Percentiles rank a stretch among this genome's conserved stretches.
phyloP scores from a whole-genome alignment of 768 basidiomycete genomes.

The Tulasnella sp. region DNA sequence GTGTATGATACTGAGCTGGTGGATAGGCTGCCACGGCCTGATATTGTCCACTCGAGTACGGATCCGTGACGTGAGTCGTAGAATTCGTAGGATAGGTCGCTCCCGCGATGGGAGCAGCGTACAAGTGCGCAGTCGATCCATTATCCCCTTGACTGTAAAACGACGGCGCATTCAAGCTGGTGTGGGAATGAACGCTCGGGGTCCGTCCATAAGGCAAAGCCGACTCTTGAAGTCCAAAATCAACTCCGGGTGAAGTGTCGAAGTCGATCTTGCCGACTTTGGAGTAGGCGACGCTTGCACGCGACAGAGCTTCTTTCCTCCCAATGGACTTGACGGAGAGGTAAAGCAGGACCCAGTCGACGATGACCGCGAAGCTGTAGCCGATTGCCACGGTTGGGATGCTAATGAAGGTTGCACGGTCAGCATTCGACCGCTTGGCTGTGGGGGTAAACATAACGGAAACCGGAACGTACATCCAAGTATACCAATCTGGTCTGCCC shows the following conservation, averaged over 20 bases:
- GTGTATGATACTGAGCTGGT: not conserved
- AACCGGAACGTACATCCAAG: not conserved
- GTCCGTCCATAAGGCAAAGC: not conserved
- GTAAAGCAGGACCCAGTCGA: not conserved
- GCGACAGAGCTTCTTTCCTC: not conserved
- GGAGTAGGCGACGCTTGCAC: not conserved
- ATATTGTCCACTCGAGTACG: not conserved
- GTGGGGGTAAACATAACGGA: not conserved
- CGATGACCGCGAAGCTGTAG: not conserved
- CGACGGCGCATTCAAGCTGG: not conserved
- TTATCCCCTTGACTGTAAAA: not conserved
- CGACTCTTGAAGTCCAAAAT: not conserved
- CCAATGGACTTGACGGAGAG: not conserved
- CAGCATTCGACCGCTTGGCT: too few relatives aligned
- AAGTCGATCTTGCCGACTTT: not conserved
- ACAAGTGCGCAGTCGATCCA: not conserved
- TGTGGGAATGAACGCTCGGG: not conserved
- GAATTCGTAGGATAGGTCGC: not conserved
- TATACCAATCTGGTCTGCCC: not conserved
- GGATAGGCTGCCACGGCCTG: not conserved
- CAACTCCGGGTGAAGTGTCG: not conserved
- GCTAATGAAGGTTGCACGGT: not conserved
- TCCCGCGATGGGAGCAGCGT: not conserved
- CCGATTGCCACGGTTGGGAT: not conserved
- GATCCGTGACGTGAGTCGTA: not conserved